Evolutionary conservation across 2,329 filamentous ascomycete species (phyloP), one percentile per base, ranked within the genome.

Genomic region (Cadophora gregata): DNA sequence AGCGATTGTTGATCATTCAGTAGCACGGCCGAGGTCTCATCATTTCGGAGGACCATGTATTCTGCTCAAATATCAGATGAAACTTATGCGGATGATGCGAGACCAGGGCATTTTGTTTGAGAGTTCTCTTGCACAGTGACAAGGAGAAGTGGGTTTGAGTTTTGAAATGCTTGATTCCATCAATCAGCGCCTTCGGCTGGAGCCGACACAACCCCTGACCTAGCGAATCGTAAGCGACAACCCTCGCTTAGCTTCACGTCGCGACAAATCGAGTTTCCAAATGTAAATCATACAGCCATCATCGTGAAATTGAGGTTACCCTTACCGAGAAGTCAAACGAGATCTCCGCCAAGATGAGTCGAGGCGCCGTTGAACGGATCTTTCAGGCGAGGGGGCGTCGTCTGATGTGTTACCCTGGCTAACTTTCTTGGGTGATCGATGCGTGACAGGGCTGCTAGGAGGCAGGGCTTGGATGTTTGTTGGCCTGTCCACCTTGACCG

Each of bases 221-320:
- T 16, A 42, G 5, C 6, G 19, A 42, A 5, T 42, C 33, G 42
- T 48, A 31, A 36, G 38, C 65, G 31, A 59, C 38, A 24, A 38
- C 33, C 38, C 55, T 65, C 66, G 63, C 64, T 65, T 65, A 24
- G 63, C 63, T 55, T 62, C 51, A 68, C 36, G 53, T 62, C 62
- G 58, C 50, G 58, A 62, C 66, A 59, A 47, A 31, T 67, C 51
- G 36, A 25, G 62, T 65, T 65, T 63, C 55, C 9, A 61, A 60
- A 63, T 59, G 63, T 33, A 65, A 48, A 61, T 63, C 47, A 51
- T 50, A 42, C 33, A 29, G 55, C 63, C 56, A 47, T 60, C 38
- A 60, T 60, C 38, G 45, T 45, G 58, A 45, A 16, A 60, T 47
- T 60, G 16, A 31, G 38, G 58, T 38, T 47, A 48, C 38, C 58